Evolutionary conservation across 2,329 filamentous ascomycete genomes (phyloP).

Genomic region (Colletotrichum kahawae): DNA sequence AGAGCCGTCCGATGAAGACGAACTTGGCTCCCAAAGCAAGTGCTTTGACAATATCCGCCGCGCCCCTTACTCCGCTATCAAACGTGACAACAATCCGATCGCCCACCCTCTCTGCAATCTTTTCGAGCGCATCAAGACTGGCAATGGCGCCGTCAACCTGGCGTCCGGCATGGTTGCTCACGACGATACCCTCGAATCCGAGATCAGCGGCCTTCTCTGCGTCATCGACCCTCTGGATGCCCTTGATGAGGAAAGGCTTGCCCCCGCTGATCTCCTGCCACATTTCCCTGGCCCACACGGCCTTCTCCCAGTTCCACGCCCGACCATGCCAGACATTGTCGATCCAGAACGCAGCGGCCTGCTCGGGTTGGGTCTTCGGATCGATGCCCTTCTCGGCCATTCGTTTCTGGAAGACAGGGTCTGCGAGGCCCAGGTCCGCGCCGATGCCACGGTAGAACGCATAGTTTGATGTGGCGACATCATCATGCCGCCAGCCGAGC

Average conservation of each 20-base stretch:
- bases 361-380: conserved; percentile 42
- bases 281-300: conserved; percentile 63
- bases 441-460: conserved; percentile 67
- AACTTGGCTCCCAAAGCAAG: conserved; percentile 61
- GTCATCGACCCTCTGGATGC: conserved; percentile 65
- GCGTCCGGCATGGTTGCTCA: conserved; percentile 65
- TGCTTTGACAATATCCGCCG: conserved; percentile 64
- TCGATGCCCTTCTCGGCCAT: conserved; percentile 59
- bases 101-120: conserved; percentile 43
- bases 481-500: conserved; percentile 65
- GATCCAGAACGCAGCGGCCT: conserved; percentile 66
- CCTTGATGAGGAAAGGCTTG: conserved; percentile 65
- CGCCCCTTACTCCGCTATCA: conserved; percentile 56
- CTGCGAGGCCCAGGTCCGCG: conserved; percentile 61
- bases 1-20: conserved; percentile 63
- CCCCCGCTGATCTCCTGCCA: conserved; percentile 66
- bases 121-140: conserved; percentile 49
- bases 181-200: conserved; percentile 64
- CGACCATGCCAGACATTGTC: conserved; percentile 67
- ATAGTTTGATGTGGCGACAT: conserved; percentile 61
- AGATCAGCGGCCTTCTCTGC: conserved; percentile 61
- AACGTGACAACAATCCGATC: conserved; percentile 37
- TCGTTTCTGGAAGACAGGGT: conserved; percentile 63
- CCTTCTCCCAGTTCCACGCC: conserved; percentile 67
- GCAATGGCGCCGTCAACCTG: conserved; percentile 50